Conservation (phyloP, 495 filamentous ascomycete genomes). For the Clavariopsis aquatica region DNA sequence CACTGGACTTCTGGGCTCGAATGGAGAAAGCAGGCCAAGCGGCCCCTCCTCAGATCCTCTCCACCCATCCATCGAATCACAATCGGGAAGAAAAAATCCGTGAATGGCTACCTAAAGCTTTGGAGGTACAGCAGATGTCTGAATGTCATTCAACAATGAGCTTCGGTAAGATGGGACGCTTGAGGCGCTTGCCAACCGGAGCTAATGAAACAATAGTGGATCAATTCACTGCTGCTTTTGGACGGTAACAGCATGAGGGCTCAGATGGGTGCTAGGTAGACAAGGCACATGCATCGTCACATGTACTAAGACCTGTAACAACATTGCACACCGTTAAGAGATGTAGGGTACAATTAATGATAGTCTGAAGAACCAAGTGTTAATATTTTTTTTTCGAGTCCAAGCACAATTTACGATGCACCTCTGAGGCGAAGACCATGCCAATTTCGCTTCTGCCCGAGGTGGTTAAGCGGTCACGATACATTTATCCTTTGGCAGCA, state of each 20-base stretch:
- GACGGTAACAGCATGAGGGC: background rate
- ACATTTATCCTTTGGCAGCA: background rate
- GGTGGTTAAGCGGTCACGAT: background rate
- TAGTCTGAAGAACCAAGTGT: too few relatives aligned
- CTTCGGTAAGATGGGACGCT: conserved; percentile 11
- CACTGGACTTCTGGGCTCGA: conserved; percentile 70
- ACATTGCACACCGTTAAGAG: background rate
- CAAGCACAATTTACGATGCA: background rate
- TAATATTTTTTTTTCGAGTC: background rate
- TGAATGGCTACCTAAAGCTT: conserved; percentile 64
- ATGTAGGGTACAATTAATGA: too few relatives aligned
- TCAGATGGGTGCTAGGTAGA: conserved; percentile 1
- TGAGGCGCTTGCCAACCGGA: background rate
- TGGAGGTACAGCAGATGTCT: conserved; percentile 50
- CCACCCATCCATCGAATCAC: conserved; percentile 79
- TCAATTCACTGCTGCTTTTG: conserved; percentile 22
- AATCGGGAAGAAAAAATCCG: conserved; percentile 71
- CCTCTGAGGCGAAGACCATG: background rate
- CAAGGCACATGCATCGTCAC: background rate
- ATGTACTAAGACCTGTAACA: background rate
- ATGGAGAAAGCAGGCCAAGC: conserved; percentile 67
- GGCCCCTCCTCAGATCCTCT: conserved; percentile 73
- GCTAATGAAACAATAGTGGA: conserved; percentile 3
- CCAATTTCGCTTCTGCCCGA: background rate
- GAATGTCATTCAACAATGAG: conserved; percentile 17